Evolutionary conservation across 2,329 filamentous ascomycete species (phyloP), one percentile per base, ranked within the genome.

Genomic region (Zelopaecilomyces penicillatus): DNA sequence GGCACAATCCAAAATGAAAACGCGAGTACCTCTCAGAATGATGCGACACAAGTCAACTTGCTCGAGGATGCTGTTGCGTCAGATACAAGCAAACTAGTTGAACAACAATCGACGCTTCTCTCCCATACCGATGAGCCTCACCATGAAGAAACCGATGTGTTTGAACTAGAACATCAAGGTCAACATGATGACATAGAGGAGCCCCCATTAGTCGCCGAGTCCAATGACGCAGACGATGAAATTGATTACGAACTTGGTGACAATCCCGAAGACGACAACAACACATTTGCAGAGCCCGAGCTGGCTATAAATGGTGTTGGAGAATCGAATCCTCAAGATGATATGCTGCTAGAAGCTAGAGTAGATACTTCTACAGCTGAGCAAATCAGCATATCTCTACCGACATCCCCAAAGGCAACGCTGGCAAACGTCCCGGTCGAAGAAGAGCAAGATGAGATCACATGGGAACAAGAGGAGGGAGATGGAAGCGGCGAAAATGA

Each of bases 401-500:
- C 19, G 19, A 19, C 19, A 19, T 19, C 19, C 19, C 19, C 19
- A 19, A 19, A 19, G 19, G 19, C 19, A 19, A 19, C 19, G 19
- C 19, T 19, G 19, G 19, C 19, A 19, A 19, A 19, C 19, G 19
- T 19, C 19, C 19, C 27, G 10, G 12, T 40, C 4, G 37, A 39
- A 19, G 37, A 35, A 26, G 47, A 47, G 41, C 47, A 53, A 38
- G 50, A 53, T 12, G 50, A 49, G 39, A 49, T 50, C 31, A 45
- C 41, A 6, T 49, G 50, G 44, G 52, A 55, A n/a, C 44, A 54
- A 12, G 43, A 50, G n/a, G 48, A 51, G 9, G 39, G 41, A 9
- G 39, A 42, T 30, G 41, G 19, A 19, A 19, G 19, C 19, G 19
- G 38, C 11, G 30, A 33, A 8, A 37, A 54, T n/a, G 50, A 43